A percentile compares a stretch with the other conserved stretches of the same genome.
Conservation (phyloP, 2,329 filamentous ascomycete genomes). For the Aspergillus persii region DNA sequence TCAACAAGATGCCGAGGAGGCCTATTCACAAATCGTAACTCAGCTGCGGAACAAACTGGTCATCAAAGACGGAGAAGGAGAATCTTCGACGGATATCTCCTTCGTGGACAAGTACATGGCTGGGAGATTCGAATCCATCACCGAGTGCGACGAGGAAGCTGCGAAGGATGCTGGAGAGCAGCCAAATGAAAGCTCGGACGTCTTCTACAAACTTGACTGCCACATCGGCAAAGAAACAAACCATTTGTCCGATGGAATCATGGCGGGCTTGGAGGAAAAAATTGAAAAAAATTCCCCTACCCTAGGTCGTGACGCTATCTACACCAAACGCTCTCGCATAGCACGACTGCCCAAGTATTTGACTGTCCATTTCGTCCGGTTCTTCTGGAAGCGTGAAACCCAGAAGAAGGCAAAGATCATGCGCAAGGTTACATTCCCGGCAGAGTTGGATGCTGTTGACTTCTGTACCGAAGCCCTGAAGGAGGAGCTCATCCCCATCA, state of each 20-base stretch:
- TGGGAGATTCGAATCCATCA: slow-evolving; percentile 72
- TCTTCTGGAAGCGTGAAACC: slow-evolving; percentile 94
- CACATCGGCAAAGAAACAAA: slow-evolving; percentile 87
- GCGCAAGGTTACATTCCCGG: slow-evolving; percentile 95
- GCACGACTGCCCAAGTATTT: slow-evolving; percentile 90
- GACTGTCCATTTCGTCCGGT: slow-evolving; percentile 94
- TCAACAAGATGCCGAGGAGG: slow-evolving; percentile 98
- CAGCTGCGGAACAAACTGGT: slow-evolving; percentile 77
- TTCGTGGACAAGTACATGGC: slow-evolving; percentile 91
- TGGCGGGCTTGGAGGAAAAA: slow-evolving; percentile 78
- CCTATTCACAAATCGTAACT: slow-evolving; percentile 91
- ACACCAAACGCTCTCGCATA: slow-evolving; percentile 90
- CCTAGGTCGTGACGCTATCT: slow-evolving; percentile 74
- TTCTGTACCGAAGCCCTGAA: slow-evolving; percentile 91
- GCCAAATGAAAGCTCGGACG: slow-evolving; percentile 64
- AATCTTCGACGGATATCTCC: slow-evolving; percentile 55
- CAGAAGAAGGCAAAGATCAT: slow-evolving; percentile 99
- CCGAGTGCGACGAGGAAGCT: slow-evolving; percentile 78
- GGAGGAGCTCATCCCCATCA: slow-evolving; percentile 80
- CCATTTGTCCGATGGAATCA: slow-evolving; percentile 84
- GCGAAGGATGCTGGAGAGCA: slow-evolving; percentile 74
- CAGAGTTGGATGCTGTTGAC: slow-evolving; percentile 88
- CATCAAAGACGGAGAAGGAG: slow-evolving; percentile 51
- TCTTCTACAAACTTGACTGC: slow-evolving; percentile 91
- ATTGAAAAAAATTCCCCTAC: slow-evolving; percentile 83